A percentile compares a stretch with the other conserved stretches of the same genome.
Evolutionary conservation across 306 rosid species (phyloP).

Genomic region (Pyrus communis): DNA sequence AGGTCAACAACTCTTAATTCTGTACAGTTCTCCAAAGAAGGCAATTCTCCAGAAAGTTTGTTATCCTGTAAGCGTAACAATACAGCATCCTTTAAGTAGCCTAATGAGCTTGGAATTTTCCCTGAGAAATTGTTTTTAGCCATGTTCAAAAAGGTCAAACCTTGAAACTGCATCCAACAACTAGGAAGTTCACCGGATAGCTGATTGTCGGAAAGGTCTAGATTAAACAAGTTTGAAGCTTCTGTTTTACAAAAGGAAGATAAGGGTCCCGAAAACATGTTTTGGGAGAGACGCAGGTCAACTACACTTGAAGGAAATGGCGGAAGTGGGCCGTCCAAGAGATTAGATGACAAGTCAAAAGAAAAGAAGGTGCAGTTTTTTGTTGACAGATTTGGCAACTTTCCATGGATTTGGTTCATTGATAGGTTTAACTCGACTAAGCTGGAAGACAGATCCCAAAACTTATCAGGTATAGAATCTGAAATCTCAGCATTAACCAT

Average conservation of each 20-base stretch:
- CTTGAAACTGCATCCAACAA: not conserved
- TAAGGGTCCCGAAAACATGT: slow-evolving; percentile 2
- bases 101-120: slow-evolving; percentile 3
- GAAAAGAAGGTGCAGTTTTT: not conserved
- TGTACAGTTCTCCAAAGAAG: slow-evolving; percentile 13
- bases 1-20: slow-evolving; percentile 11
- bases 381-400: slow-evolving; percentile 4
- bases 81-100: not conserved
- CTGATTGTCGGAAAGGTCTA: slow-evolving; percentile 19
- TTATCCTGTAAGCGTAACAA: not conserved
- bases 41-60: slow-evolving; percentile 13
- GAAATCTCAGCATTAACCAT: slow-evolving; percentile 6
- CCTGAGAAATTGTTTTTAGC: slow-evolving; percentile 8
- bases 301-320: not conserved
- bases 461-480: slow-evolving; percentile 9
- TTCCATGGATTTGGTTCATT: slow-evolving; percentile 15
- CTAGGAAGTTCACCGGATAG: slow-evolving; percentile 1
- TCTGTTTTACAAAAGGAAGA: not conserved
- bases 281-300: not conserved
- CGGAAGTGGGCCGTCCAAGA: slow-evolving; percentile 13
- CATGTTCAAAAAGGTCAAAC: not conserved
- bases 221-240: not conserved
- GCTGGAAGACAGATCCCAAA: slow-evolving; percentile 13
- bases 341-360: slow-evolving; percentile 17
- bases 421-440: not conserved